These are phyloP conservation scores for Sherardia arvensis DNA, from an alignment of 257 asterid genomes.

Conservation along the genomic window DNA sequence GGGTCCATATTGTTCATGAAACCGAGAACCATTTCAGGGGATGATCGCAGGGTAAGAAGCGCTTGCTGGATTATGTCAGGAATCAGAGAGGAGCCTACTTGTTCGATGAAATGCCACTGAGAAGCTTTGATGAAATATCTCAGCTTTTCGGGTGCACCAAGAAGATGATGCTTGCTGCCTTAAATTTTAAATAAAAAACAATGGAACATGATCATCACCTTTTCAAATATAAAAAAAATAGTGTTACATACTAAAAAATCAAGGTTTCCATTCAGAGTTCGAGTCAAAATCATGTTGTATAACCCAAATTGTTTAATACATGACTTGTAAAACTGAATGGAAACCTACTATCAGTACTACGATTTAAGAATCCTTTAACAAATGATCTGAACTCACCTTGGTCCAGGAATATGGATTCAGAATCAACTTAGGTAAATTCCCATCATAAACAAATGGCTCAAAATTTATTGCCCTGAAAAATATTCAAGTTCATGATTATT, in stretches of 20 bases:
- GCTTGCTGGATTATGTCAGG: constrained; percentile 27
- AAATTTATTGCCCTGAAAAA: constrained; percentile 15
- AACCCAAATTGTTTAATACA: too few species aligned
- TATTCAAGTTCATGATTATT: not conserved
- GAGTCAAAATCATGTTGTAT: too few species aligned
- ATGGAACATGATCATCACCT: not conserved
- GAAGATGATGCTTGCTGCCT: constrained; percentile 23
- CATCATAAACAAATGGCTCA: constrained; percentile 12
- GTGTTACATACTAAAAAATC: too few species aligned
- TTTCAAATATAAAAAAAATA: not conserved
- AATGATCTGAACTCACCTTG: constrained; percentile 11
- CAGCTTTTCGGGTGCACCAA: constrained; percentile 13
- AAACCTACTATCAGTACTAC: too few species aligned
- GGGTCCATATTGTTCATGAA: constrained; percentile 27
- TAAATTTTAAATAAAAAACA: not conserved
- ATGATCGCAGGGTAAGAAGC: constrained; percentile 34
- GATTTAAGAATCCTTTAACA: too few species aligned
- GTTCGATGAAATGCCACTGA: constrained; percentile 63
- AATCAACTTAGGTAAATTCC: constrained; percentile 15
- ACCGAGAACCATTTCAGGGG: constrained; percentile 22
- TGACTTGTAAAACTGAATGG: too few species aligned
- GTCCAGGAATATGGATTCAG: constrained; percentile 23
- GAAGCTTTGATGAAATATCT: constrained; percentile 23
- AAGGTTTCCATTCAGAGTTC: too few species aligned
- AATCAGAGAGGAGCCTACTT: constrained; percentile 21